Evolutionary conservation across 305 asterid genomes (phyloP).

Genomic region (Nicotiana rustica): DNA sequence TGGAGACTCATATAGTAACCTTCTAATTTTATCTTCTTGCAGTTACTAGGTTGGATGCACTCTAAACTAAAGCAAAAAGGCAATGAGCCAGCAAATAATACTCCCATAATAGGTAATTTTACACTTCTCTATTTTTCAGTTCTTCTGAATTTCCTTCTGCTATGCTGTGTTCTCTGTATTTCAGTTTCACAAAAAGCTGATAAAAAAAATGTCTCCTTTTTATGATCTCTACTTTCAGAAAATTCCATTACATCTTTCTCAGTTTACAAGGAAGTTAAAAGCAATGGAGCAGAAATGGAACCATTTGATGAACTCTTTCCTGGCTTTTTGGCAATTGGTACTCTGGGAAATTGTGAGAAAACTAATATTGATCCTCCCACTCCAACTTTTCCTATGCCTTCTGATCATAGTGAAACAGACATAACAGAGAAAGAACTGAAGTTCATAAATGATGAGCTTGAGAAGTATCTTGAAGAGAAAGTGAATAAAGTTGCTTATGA

Average conservation of each 20-base stretch:
- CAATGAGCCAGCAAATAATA: constrained; percentile 52
- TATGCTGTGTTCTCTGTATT: too few relatives aligned
- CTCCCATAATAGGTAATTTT: constrained; percentile 55
- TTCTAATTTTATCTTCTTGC: constrained; percentile 52
- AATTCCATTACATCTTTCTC: background rate
- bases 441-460: constrained; percentile 71
- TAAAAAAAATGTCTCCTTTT: background rate
- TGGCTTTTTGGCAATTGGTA: constrained; percentile 88
- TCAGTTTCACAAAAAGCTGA: background rate
- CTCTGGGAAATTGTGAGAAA: constrained; percentile 66
- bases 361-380: constrained; percentile 66
- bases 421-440: constrained; percentile 68
- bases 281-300: constrained; percentile 43
- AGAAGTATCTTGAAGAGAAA: constrained; percentile 72
- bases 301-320: constrained; percentile 48
- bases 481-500: constrained; percentile 56
- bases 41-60: constrained; percentile 87
- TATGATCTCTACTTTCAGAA: background rate
- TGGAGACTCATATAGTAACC: constrained; percentile 33
- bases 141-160: background rate
- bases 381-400: constrained; percentile 58
- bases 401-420: constrained; percentile 46
- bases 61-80: constrained; percentile 59
- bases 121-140: background rate
- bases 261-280: constrained; percentile 41